These are phyloP conservation scores for Pythium guiyangense DNA, from an alignment of 352 stramenopile genomes.

Conservation along the genomic window DNA sequence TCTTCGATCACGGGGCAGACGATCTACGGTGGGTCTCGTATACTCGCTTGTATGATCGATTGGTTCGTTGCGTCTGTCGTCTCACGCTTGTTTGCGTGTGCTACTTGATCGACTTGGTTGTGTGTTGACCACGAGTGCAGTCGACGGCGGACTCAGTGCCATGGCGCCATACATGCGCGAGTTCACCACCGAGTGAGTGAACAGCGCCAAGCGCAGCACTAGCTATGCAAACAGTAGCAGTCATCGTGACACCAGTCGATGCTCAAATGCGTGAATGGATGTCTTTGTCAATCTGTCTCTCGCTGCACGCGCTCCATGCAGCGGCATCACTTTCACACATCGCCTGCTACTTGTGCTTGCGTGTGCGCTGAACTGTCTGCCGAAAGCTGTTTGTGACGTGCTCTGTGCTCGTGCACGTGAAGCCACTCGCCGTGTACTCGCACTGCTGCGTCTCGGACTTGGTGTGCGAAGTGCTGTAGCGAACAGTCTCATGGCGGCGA, in stretches of 20 bases:
- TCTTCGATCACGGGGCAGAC: conserved; percentile 87
- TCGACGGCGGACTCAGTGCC: conserved; percentile 71
- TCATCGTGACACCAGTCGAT: neutral
- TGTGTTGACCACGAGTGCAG: conserved; percentile 21
- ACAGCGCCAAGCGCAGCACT: neutral
- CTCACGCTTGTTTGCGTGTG: neutral
- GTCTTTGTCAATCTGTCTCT: too few relatives aligned
- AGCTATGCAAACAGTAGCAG: neutral
- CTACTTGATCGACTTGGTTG: conserved; percentile 6
- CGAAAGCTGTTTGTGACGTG: neutral
- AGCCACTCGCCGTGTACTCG: conserved; percentile 1
- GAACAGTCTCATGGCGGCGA: neutral
- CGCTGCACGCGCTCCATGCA: too few relatives aligned
- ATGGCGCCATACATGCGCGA: conserved; percentile 39
- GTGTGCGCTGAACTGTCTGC: neutral
- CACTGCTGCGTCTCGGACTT: conserved; percentile 3
- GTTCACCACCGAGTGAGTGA: neutral
- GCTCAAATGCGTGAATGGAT: too few relatives aligned
- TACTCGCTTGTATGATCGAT: neutral
- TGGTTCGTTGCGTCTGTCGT: neutral
- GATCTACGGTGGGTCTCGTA: conserved; percentile 59
- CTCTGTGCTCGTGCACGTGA: conserved; percentile 7
- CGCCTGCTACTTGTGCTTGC: neutral
- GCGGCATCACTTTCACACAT: neutral
- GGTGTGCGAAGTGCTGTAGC: neutral